These are phyloP conservation scores for Solanum hybrid DNA, from an alignment of 305 asterid genomes.

Conservation along the genomic window DNA sequence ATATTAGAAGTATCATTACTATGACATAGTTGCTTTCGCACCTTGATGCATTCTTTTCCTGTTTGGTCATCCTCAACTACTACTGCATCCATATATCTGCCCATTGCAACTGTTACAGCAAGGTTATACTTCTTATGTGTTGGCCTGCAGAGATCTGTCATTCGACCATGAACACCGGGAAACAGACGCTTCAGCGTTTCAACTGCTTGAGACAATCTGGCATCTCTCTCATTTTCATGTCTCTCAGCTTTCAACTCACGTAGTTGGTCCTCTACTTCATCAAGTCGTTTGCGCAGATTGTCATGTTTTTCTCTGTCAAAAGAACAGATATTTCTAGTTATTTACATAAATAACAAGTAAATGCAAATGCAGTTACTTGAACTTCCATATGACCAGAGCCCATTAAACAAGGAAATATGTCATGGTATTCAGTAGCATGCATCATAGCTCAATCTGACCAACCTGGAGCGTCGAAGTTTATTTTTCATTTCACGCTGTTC, in stretches of 20 bases:
- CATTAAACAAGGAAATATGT: not conserved
- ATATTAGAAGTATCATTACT: not conserved
- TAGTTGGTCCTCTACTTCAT: conserved; percentile 70
- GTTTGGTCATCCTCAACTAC: conserved; percentile 94
- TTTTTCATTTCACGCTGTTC: conserved; percentile 85
- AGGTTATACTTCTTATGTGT: conserved; percentile 89
- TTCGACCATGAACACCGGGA: conserved; percentile 98
- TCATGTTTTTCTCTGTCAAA: conserved; percentile 57
- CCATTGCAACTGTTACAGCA: conserved; percentile 99
- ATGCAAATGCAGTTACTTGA: not conserved
- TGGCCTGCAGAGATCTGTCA: conserved; percentile 98
- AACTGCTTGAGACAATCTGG: conserved; percentile 79
- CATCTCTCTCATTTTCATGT: conserved; percentile 93
- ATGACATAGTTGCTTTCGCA: conserved; percentile 11
- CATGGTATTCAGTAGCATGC: not conserved
- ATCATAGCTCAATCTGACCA: conserved; percentile 4
- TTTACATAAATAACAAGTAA: not conserved
- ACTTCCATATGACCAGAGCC: not conserved
- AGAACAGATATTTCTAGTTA: not conserved
- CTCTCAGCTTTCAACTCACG: conserved; percentile 96
- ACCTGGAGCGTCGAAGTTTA: conserved; percentile 77
- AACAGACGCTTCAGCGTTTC: conserved; percentile 88
- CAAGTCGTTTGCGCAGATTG: conserved; percentile 63
- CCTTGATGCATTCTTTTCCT: conserved; percentile 99
- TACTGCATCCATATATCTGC: conserved; percentile 98